Percentiles rank a stretch among this genome's conserved stretches.
phyloP scores from a whole-genome alignment of 2,329 filamentous ascomycete species.

The Xylariaceae sp. region DNA sequence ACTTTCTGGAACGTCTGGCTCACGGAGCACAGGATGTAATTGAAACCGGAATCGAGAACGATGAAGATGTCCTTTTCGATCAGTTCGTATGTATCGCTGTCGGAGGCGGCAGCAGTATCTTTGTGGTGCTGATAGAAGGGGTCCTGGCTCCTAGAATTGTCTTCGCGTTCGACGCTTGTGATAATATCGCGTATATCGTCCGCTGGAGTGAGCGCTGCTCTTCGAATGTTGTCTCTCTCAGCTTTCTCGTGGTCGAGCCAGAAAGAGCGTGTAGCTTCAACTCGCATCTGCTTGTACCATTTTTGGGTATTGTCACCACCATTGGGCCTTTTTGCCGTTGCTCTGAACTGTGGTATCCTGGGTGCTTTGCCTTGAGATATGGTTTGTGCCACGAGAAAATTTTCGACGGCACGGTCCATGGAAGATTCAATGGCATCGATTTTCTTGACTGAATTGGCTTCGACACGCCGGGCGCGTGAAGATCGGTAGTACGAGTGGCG shows the following conservation, averaged over 20 bases:
- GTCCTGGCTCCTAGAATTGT: not conserved
- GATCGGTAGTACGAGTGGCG: not conserved
- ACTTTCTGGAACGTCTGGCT: constrained; percentile 1
- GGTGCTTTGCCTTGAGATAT: constrained; percentile 1
- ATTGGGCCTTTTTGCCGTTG: not conserved
- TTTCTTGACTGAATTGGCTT: not conserved
- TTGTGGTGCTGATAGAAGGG: constrained; percentile 1
- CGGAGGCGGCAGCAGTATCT: not conserved
- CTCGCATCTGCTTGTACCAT: constrained; percentile 2
- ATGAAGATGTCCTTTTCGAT: not conserved
- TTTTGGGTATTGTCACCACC: not conserved
- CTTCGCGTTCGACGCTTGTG: not conserved
- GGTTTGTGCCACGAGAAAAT: constrained; percentile 1
- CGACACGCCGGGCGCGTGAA: not conserved
- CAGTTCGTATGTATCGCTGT: not conserved
- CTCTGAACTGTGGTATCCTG: not conserved
- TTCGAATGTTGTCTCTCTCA: not conserved
- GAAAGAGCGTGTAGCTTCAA: not conserved
- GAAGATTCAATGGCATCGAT: not conserved
- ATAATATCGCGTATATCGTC: not conserved
- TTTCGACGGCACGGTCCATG: constrained; percentile 1
- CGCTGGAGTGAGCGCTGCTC: not conserved
- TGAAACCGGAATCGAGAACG: not conserved
- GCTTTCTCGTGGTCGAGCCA: constrained; percentile 1
- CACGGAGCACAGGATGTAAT: constrained; percentile 1